Percentiles rank a stretch among this genome's conserved stretches.
Evolutionary conservation across 2,329 filamentous ascomycete genomes (phyloP).

Genomic region (Chaetomium strumarium): DNA sequence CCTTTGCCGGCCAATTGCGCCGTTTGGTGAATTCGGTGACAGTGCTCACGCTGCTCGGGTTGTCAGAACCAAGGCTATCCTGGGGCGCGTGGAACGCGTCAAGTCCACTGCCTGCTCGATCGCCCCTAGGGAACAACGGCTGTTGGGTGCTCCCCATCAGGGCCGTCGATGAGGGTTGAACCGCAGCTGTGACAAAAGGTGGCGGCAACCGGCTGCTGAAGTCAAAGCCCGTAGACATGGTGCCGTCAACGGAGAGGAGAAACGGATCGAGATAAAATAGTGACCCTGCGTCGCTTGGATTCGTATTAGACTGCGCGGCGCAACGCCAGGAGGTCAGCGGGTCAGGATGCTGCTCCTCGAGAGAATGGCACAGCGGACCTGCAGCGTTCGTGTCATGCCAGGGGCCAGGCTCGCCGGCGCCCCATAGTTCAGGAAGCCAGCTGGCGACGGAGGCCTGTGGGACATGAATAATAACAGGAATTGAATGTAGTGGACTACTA

Average conservation of each 20-base stretch:
- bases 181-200: constrained; percentile 24
- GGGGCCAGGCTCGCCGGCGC: constrained; percentile 13
- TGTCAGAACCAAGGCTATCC: constrained; percentile 19
- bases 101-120: constrained; percentile 10
- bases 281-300: constrained; percentile 38
- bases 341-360: neutral
- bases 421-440: constrained; percentile 18
- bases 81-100: constrained; percentile 15
- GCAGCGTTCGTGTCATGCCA: constrained; percentile 10
- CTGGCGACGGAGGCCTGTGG: constrained; percentile 15
- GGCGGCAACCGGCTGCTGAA: constrained; percentile 28
- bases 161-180: constrained; percentile 8
- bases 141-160: constrained; percentile 11
- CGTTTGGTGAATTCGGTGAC: constrained; percentile 56
- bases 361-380: constrained; percentile 20
- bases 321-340: constrained; percentile 19
- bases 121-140: constrained; percentile 17
- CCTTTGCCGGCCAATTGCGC: constrained; percentile 77
- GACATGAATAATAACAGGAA: constrained; percentile 18
- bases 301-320: constrained; percentile 24
- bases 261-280: constrained; percentile 40
- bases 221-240: constrained; percentile 42
- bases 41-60: constrained; percentile 30
- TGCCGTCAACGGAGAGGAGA: constrained; percentile 29
- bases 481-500: neutral